These are phyloP conservation scores for Phytophthora pseudosyringae DNA, from an alignment of 352 stramenopile genomes.

Conservation along the genomic window DNA sequence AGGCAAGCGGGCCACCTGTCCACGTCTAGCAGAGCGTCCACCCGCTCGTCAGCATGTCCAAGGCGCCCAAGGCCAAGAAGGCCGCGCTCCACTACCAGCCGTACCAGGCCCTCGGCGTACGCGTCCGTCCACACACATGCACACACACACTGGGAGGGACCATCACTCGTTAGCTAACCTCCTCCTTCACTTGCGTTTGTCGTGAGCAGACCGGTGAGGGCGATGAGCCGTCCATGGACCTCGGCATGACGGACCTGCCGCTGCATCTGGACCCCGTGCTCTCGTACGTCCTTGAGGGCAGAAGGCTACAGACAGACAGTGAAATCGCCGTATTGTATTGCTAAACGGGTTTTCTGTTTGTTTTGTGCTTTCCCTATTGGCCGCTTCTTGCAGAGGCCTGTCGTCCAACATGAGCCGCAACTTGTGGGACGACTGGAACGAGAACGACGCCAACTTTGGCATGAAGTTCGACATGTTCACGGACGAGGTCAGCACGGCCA, in stretches of 20 bases:
- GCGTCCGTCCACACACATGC: too few relatives aligned
- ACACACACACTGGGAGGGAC: not conserved
- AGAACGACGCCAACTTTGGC: slow-evolving; percentile 68
- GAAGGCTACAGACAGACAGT: not conserved
- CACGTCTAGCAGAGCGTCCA: slow-evolving; percentile 2
- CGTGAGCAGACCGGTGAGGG: slow-evolving; percentile 30
- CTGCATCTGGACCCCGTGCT: slow-evolving; percentile 76
- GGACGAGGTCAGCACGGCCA: slow-evolving; percentile 45
- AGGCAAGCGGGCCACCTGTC: slow-evolving; percentile 4
- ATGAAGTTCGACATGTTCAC: slow-evolving; percentile 80
- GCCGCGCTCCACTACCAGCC: slow-evolving; percentile 79
- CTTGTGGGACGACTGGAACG: slow-evolving; percentile 90
- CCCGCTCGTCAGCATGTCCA: slow-evolving; percentile 56
- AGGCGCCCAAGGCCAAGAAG: slow-evolving; percentile 82
- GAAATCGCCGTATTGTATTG: not conserved
- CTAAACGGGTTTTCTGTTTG: slow-evolving; percentile 12
- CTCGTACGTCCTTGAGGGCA: slow-evolving; percentile 42
- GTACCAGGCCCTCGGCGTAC: slow-evolving; percentile 64
- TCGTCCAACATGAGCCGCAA: slow-evolving; percentile 86
- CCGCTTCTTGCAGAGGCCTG: slow-evolving; percentile 54
- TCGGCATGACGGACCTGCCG: slow-evolving; percentile 57
- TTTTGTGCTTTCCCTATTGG: slow-evolving; percentile 1
- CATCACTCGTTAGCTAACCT: not conserved
- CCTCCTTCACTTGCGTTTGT: not conserved
- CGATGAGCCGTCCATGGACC: slow-evolving; percentile 49